Evolutionary conservation across 2,329 filamentous ascomycete genomes (phyloP).

Genomic region (Alternaria sp.): DNA sequence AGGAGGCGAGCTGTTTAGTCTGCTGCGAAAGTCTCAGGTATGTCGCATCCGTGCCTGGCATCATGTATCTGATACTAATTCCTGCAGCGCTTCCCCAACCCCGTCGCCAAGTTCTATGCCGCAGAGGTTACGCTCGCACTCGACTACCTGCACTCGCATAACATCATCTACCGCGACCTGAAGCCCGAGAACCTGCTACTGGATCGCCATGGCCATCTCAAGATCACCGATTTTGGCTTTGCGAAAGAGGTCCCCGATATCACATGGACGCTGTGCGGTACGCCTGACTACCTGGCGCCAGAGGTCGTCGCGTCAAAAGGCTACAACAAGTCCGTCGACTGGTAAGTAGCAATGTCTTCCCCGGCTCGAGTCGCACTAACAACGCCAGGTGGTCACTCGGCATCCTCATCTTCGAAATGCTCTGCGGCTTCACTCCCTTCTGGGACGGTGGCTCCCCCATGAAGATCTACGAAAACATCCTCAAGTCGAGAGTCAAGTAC

Average conservation of each 20-base stretch:
- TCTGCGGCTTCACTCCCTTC: slow-evolving; percentile 98
- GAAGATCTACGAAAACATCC: slow-evolving; percentile 99
- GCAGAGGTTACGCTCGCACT: slow-evolving; percentile 95
- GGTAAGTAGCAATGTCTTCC: slow-evolving; percentile 64
- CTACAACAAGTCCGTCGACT: slow-evolving; percentile 99
- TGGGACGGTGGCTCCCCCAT: slow-evolving; percentile 98
- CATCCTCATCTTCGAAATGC: slow-evolving; percentile 99
- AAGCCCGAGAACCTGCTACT: slow-evolving; percentile 94
- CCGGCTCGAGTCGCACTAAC: slow-evolving; percentile 10
- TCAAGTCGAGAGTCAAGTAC: slow-evolving; percentile 95
- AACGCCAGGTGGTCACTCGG: slow-evolving; percentile 88
- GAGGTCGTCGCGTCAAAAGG: slow-evolving; percentile 99
- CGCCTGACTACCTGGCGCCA: slow-evolving; percentile 94
- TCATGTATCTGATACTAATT: neutral
- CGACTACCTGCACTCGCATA: slow-evolving; percentile 90
- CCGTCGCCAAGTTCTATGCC: slow-evolving; percentile 98
- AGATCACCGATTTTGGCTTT: slow-evolving; percentile 98
- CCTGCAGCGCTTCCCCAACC: slow-evolving; percentile 89
- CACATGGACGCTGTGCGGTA: slow-evolving; percentile 98
- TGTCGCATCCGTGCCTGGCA: neutral
- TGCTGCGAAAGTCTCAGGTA: slow-evolving; percentile 79
- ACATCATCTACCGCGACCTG: slow-evolving; percentile 97
- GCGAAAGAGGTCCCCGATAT: slow-evolving; percentile 98
- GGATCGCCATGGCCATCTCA: slow-evolving; percentile 90
- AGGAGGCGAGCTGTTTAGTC: slow-evolving; percentile 94